Evolutionary conservation across 306 rosid genomes (phyloP).

Genomic region (Gillenia trifoliata): DNA sequence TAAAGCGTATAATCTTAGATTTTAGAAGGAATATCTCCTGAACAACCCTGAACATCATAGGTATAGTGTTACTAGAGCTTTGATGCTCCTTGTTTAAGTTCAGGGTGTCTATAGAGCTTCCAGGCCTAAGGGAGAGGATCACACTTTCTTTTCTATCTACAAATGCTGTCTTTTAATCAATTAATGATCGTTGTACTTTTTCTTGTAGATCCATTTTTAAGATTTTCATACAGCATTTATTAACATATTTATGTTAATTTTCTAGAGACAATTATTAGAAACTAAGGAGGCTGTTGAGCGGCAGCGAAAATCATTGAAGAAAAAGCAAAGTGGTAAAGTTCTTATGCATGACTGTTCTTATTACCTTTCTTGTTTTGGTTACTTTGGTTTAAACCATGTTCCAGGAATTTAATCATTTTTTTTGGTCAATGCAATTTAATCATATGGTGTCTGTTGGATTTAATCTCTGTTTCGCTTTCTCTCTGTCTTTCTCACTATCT

Average conservation of each 20-base stretch:
- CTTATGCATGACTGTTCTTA: not conserved
- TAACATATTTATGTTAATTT: constrained; percentile 11
- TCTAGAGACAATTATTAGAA: constrained; percentile 79
- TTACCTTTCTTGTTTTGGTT: not conserved
- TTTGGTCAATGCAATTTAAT: not conserved
- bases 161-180: not conserved
- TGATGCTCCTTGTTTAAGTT: not conserved
- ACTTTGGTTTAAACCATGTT: not conserved
- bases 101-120: not conserved
- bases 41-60: not conserved
- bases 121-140: not conserved
- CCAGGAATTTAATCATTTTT: not conserved
- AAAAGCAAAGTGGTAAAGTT: constrained; percentile 69
- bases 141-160: not conserved
- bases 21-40: not conserved
- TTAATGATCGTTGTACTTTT: not conserved
- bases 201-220: not conserved
- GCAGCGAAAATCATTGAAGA: constrained; percentile 87
- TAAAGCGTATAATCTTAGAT: not conserved
- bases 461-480: not conserved
- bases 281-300: constrained; percentile 89
- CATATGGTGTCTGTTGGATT: not conserved
- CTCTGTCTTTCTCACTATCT: not conserved
- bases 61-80: not conserved
- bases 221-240: not conserved